phyloP scores from a whole-genome alignment of 2,329 filamentous ascomycete species.

The Neonectria neomacrospora region DNA sequence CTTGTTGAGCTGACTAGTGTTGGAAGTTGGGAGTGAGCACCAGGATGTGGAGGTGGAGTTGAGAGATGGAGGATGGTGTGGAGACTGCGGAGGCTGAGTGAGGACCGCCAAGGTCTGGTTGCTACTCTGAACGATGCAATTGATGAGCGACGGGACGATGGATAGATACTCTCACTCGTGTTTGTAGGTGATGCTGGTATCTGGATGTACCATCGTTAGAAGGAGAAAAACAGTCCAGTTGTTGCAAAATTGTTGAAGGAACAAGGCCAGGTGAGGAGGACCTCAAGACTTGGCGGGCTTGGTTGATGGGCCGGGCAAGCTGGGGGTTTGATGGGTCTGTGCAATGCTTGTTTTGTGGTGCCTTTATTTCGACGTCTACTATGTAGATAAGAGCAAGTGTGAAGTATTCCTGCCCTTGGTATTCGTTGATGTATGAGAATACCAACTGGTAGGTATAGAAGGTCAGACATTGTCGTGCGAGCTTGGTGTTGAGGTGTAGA shows the following conservation, averaged over 20 bases:
- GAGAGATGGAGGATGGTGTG: conserved; percentile 24
- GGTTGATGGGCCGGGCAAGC: conserved; percentile 23
- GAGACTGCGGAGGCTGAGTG: conserved; percentile 18
- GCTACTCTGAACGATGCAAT: background rate
- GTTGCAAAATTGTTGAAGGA: background rate
- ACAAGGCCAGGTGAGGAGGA: background rate
- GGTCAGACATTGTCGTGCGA: background rate
- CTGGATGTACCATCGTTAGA: too few relatives aligned
- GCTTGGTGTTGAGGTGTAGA: background rate
- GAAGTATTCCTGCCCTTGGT: background rate
- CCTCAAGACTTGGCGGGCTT: conserved; percentile 8
- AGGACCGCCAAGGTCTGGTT: conserved; percentile 15
- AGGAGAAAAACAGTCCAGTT: background rate
- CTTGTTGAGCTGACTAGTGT: conserved; percentile 11
- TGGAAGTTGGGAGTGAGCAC: conserved; percentile 17
- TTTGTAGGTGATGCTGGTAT: background rate
- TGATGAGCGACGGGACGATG: conserved; percentile 9
- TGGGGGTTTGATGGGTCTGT: conserved; percentile 33
- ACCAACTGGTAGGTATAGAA: background rate
- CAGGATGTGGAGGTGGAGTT: conserved; percentile 28
- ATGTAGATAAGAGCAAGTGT: conserved; percentile 5
- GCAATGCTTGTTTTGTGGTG: conserved; percentile 20
- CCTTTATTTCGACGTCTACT: conserved; percentile 18
- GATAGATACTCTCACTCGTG: background rate
- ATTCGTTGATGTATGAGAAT: background rate